Base-by-base conservation (phyloP, 257 asterid genomes). In the Solanum chilense region DNA sequence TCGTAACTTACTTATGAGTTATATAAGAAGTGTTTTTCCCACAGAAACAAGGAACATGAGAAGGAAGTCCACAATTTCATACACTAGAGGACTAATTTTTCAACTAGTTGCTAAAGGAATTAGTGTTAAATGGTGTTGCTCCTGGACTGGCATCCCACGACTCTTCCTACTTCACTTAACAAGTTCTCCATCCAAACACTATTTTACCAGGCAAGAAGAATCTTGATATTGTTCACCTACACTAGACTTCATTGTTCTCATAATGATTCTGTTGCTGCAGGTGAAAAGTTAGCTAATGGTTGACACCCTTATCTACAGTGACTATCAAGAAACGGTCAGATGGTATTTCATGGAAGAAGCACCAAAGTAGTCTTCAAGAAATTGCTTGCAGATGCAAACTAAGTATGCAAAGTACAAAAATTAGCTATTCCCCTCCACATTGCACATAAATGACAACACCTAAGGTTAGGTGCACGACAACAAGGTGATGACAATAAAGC, bases 141-240 rank as follows among this genome's bases (percentile, higher is more conserved):
- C 90, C 86, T 0, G 83, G 88, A 8, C 88, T 85, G 1, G 88
- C 87, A 8, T 76, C 88, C 6, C 18, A 60, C 2, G 87, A 56
- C 62, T 7, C n/a, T 56, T 56, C n/a, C n/a, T 56, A 56, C n/a
- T 16, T 41, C 10, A 2, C 44, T 41, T 41, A 11, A 83, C 12
- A 86, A 90, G 88, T 86, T 90, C 85, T 86, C 64, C 83, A 88
- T 37, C 88, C 89, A 18, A 86, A 88, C 62, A 89, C 87, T 88
- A 21, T 73, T 20, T 20, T 73, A 35, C 70, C 11, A 73, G 23
- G 5, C 58, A 75, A 75, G 12, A 75, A 41, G 82, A 23, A 75
- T 39, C 12, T 75, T 41, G 58, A 45, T 21, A 20, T 20, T 49
- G 3, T 73, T 73, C 13, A 73, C 33, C 20, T 39, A 23, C 6